Evolutionary conservation across 2,329 filamentous ascomycete species (phyloP).

Genomic region (Trichoderma sp.): DNA sequence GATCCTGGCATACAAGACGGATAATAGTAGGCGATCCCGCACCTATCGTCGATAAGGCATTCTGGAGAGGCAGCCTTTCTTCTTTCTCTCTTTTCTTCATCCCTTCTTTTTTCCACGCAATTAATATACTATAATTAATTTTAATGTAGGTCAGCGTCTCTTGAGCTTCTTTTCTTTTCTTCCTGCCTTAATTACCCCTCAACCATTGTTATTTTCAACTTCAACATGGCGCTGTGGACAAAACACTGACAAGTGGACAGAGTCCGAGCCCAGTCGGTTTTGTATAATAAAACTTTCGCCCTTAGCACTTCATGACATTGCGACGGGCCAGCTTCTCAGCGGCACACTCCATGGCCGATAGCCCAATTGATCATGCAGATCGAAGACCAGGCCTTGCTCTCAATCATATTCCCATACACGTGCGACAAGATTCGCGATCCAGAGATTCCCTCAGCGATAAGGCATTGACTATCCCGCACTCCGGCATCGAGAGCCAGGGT

Average conservation of each 20-base stretch:
- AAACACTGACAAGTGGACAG: not conserved
- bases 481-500: conserved; percentile 21
- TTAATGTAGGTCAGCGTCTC: not conserved
- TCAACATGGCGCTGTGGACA: not conserved
- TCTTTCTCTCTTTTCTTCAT: not conserved
- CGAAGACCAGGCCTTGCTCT: conserved; percentile 15
- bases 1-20: not conserved
- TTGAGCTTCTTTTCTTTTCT: too few species aligned
- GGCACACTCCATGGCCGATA: conserved; percentile 24
- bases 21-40: not conserved
- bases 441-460: conserved; percentile 26
- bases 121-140: not conserved
- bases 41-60: conserved; percentile 2
- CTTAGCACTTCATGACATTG: conserved; percentile 5
- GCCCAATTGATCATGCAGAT: conserved; percentile 9
- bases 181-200: not conserved
- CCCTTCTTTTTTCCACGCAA: not conserved
- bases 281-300: not conserved
- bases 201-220: not conserved
- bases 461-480: conserved; percentile 20
- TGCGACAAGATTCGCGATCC: conserved; percentile 21
- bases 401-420: conserved; percentile 16
- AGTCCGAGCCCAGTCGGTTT: not conserved
- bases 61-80: conserved; percentile 15
- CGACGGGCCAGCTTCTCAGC: conserved; percentile 12